Evolutionary conservation across 2,329 filamentous ascomycete species (phyloP), one percentile per base, ranked within the genome.

Genomic region (Metarhizium sp.): DNA sequence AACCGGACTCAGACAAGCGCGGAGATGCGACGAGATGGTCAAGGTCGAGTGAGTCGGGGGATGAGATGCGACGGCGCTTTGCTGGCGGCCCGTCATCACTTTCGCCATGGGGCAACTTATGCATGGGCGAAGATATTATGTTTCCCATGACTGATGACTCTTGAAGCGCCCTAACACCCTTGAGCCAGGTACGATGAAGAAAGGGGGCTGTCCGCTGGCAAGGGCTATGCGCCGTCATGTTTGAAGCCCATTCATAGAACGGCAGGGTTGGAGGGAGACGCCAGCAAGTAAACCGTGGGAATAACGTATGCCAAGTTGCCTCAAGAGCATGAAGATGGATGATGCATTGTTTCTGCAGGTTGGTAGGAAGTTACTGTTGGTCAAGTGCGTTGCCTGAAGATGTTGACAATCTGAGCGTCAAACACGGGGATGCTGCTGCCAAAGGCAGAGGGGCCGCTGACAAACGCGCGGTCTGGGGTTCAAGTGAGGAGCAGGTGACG

Each of bases 171-270:
- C 74, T 74, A 64, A 78, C 68, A 50, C 73, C 73, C 58, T 70
- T 73, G 59, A 75, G 71, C 77, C 76, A 80, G 64, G 77, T 79
- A 65, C 78, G 75, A 61, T 79, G 76, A 57, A 81, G 75, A 66
- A 78, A 82, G 58, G 79, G 78, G 55, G 76, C 70, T 62, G 71
- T 74, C 69, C 75, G 75, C 68, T 73, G 72, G 63, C 71, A 75
- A 59, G 71, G 70, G 64, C 67, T 71, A 64, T 71, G 70, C 63
- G 71, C 68, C 64, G 76, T 75, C 78, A 81, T 81, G 69, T 68
- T 70, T 67, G 66, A 60, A 60, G 66, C 66, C 61, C 60, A 63
- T 61, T 67, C 68, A 71, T 69, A 62, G 61, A 64, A 64, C 54
- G 59, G 55, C 53, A 53, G 52, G 49, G 54, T 50, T 55, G 56